Evolutionary conservation across 345 rosid genomes (phyloP).

Genomic region (Eucalyptus viminalis): DNA sequence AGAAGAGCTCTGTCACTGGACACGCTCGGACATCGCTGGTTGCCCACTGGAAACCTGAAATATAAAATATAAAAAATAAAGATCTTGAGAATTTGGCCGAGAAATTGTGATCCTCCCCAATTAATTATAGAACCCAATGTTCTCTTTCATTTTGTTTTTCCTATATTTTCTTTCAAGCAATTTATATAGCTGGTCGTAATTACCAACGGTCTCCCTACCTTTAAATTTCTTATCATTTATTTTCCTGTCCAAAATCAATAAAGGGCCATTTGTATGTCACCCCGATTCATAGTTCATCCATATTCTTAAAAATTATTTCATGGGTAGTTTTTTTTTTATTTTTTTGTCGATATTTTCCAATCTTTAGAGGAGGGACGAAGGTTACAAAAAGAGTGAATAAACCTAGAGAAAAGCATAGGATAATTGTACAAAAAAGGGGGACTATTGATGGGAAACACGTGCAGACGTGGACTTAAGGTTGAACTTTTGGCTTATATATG

Average conservation of each 20-base stretch:
- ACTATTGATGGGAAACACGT: background rate
- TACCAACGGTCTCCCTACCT: background rate
- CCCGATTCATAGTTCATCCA: background rate
- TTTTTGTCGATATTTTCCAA: background rate
- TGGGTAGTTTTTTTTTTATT: background rate
- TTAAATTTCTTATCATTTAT: background rate
- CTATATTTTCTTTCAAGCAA: background rate
- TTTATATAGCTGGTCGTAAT: background rate
- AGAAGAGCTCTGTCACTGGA: background rate
- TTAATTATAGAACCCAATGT: no score
- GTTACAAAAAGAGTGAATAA: background rate
- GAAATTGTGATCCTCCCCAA: background rate
- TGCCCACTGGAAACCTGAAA: background rate
- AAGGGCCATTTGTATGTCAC: background rate
- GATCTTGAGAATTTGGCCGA: background rate
- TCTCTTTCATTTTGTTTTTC: rapidly evolving
- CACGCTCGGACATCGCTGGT: background rate
- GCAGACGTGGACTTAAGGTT: background rate
- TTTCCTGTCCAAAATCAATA: background rate
- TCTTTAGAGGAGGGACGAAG: background rate
- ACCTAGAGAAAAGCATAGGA: background rate
- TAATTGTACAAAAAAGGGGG: background rate
- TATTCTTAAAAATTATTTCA: background rate
- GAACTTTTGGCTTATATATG: background rate
- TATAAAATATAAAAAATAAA: no score